phyloP scores from a whole-genome alignment of 2,329 filamentous ascomycete genomes.

The Colletotrichum sp. region DNA sequence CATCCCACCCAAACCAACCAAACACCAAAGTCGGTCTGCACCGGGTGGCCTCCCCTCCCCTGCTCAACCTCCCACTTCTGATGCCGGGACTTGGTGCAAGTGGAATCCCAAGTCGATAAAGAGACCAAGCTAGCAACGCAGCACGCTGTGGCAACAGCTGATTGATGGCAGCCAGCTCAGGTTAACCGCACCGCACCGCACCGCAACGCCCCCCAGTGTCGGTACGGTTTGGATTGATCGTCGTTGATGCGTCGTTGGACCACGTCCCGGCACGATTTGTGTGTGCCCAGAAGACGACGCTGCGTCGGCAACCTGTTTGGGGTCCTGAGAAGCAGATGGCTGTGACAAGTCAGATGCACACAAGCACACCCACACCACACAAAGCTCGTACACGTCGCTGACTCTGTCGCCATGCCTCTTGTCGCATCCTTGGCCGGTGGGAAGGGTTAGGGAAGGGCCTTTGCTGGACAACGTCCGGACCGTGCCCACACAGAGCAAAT shows the following conservation, averaged over 20 bases:
- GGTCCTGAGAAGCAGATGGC: slow-evolving; percentile 1
- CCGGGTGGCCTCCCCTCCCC: neutral
- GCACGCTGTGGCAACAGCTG: slow-evolving; percentile 16
- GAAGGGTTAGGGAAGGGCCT: neutral
- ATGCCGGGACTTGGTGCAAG: neutral
- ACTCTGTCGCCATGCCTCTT: slow-evolving; percentile 13
- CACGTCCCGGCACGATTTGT: slow-evolving; percentile 6
- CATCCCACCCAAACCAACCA: neutral
- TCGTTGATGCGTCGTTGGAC: slow-evolving; percentile 5
- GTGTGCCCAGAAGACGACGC: neutral
- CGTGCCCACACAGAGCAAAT: slow-evolving; percentile 6
- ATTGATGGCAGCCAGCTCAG: slow-evolving; percentile 3
- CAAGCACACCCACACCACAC: slow-evolving; percentile 18
- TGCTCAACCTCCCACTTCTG: neutral
- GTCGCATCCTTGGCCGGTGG: slow-evolving; percentile 14
- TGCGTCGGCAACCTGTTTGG: slow-evolving; percentile 11
- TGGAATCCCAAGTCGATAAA: neutral
- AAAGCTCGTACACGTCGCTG: slow-evolving; percentile 13
- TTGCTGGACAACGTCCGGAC: slow-evolving; percentile 5
- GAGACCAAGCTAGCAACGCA: slow-evolving; percentile 1
- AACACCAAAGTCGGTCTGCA: neutral
- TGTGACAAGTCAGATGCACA: slow-evolving; percentile 21
- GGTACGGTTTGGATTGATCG: slow-evolving; percentile 3
- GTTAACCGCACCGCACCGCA: neutral
- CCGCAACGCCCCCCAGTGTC: neutral